These are phyloP conservation scores for Puccinia coronata DNA, from an alignment of 1,284 basidiomycete genomes.

Conservation along the genomic window DNA sequence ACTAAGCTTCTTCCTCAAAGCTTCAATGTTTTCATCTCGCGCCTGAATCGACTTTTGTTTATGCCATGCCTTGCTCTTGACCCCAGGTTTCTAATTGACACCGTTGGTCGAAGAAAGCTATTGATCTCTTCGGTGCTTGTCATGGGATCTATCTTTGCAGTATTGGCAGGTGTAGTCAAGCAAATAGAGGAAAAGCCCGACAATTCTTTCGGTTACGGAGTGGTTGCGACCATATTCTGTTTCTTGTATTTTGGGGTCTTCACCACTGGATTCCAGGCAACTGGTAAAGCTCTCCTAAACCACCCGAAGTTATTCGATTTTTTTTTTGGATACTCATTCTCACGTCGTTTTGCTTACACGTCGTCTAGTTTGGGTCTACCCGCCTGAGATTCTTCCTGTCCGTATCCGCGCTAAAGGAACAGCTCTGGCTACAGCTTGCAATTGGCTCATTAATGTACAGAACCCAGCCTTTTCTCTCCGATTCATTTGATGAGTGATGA, in stretches of 20 bases:
- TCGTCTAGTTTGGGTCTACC: slow-evolving; percentile 56
- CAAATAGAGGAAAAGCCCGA: slow-evolving; percentile 54
- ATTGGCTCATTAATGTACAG: slow-evolving; percentile 56
- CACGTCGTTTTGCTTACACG: background rate
- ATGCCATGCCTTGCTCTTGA: slow-evolving; percentile 49
- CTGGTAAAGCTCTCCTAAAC: slow-evolving; percentile 26
- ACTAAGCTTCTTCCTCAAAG: background rate
- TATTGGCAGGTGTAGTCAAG: slow-evolving; percentile 55
- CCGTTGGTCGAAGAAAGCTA: slow-evolving; percentile 56
- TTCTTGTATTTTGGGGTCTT: slow-evolving; percentile 58
- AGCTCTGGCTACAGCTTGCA: slow-evolving; percentile 56
- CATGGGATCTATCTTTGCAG: slow-evolving; percentile 57
- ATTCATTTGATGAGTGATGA: background rate
- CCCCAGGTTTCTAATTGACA: slow-evolving; percentile 58
- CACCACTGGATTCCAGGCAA: slow-evolving; percentile 57
- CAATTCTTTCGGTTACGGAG: slow-evolving; percentile 51
- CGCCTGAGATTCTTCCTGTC: slow-evolving; percentile 57
- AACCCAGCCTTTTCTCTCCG: background rate
- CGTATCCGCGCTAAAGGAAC: slow-evolving; percentile 56
- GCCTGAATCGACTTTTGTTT: background rate
- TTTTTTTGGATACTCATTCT: no score
- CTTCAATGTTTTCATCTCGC: background rate
- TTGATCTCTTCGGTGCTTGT: slow-evolving; percentile 55
- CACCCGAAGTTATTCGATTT: background rate
- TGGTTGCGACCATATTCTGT: slow-evolving; percentile 55